These are phyloP conservation scores for Elongisporangium prolatum DNA, from an alignment of 352 stramenopile genomes.

Conservation along the genomic window DNA sequence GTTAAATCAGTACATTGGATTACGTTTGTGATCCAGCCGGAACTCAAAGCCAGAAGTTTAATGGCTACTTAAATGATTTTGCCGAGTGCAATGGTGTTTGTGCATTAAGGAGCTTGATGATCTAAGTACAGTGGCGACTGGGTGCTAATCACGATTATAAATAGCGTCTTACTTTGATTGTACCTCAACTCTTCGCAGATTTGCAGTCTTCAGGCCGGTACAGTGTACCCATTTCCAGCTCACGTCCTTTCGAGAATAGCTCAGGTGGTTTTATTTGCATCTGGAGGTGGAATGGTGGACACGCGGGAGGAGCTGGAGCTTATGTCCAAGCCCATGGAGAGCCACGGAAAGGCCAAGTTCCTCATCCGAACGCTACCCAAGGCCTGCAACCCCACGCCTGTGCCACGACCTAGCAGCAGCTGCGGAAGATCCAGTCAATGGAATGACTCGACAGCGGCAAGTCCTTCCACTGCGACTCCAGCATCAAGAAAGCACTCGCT, in stretches of 20 bases:
- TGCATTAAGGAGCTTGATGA: too few relatives aligned
- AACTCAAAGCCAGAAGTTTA: too few relatives aligned
- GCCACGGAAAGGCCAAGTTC: constrained; percentile 44
- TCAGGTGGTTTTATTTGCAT: background rate
- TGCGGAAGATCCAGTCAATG: background rate
- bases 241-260: background rate
- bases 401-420: constrained; percentile 9
- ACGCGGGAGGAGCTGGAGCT: background rate
- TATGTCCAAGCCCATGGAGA: background rate
- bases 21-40: too few relatives aligned
- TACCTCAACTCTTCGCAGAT: background rate
- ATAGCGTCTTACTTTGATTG: too few relatives aligned
- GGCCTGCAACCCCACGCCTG: constrained; percentile 67
- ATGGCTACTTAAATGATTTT: too few relatives aligned
- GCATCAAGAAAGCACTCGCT: background rate
- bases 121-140: background rate
- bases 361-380: constrained; percentile 65
- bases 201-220: too few relatives aligned
- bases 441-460: background rate
- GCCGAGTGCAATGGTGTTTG: too few relatives aligned
- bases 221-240: background rate
- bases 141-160: background rate
- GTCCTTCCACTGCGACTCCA: too few relatives aligned
- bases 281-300: background rate
- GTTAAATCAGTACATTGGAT: background rate